Percentiles rank a stretch among this genome's conserved stretches.
Conservation (phyloP, 371 early-diverging fungal genomes). For the Saksenaea oblongispora region DNA sequence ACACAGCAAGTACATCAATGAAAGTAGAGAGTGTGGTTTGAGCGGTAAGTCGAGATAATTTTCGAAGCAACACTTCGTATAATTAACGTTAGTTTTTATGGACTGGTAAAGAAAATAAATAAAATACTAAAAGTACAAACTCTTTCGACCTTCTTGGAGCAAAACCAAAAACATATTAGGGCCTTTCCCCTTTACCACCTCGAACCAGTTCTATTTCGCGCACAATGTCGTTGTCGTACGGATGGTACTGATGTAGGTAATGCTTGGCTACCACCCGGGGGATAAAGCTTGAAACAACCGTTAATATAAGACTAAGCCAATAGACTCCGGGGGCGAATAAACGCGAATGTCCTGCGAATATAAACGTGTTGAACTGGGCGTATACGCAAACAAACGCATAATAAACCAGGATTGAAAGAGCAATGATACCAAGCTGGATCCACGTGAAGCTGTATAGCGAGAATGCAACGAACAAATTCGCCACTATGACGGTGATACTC, state of each 20-base stretch:
- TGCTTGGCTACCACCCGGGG: slow-evolving; percentile 55
- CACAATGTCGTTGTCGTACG: slow-evolving; percentile 68
- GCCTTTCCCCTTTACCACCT: background rate
- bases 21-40: no score
- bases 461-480: slow-evolving; percentile 81
- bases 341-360: slow-evolving; percentile 46
- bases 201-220: slow-evolving; percentile 55
- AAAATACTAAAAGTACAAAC: background rate
- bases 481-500: slow-evolving; percentile 70
- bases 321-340: slow-evolving; percentile 54
- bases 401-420: slow-evolving; percentile 53
- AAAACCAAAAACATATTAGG: background rate
- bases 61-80: no score
- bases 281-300: slow-evolving; percentile 46
- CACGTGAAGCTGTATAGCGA: slow-evolving; percentile 81
- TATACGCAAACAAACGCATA: slow-evolving; percentile 55
- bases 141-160: background rate
- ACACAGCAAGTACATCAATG: no score
- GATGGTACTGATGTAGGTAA: slow-evolving; percentile 49
- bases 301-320: slow-evolving; percentile 54
- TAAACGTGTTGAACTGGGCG: slow-evolving; percentile 41
- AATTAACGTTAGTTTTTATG: no score
- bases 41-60: no score
- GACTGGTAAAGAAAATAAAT: no score
- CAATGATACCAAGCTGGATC: slow-evolving; percentile 60